phyloP scores from a whole-genome alignment of 495 filamentous ascomycete species.

The Podospora pseudocomata region DNA sequence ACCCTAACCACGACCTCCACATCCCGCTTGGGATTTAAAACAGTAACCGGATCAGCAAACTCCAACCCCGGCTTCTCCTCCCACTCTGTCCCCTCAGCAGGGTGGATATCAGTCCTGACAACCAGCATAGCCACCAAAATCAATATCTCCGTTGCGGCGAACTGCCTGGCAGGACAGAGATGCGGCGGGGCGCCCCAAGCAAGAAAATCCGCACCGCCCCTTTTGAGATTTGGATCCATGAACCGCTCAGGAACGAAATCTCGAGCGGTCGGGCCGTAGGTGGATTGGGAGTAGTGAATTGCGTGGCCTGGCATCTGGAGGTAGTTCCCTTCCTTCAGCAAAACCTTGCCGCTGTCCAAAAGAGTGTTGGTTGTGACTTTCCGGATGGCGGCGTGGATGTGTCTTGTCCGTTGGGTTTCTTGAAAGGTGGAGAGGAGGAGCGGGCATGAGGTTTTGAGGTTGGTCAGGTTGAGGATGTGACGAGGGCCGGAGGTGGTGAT shows the following conservation, averaged over 20 bases:
- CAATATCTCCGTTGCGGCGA: background rate
- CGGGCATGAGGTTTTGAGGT: background rate
- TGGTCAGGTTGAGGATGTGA: background rate
- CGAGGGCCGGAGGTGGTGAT: background rate
- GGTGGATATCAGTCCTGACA: background rate
- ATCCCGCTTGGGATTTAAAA: background rate
- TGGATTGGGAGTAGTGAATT: background rate
- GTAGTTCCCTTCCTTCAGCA: background rate
- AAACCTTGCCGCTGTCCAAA: background rate
- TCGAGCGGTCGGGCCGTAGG: background rate
- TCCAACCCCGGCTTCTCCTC: background rate
- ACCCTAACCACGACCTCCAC: background rate
- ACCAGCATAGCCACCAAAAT: background rate
- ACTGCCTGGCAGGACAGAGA: background rate
- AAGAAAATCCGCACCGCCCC: background rate
- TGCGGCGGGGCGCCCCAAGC: background rate
- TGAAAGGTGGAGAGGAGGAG: background rate
- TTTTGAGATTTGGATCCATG: background rate
- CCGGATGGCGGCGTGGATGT: background rate
- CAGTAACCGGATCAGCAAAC: background rate
- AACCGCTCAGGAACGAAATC: background rate
- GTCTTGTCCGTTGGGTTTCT: background rate
- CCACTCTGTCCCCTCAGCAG: background rate
- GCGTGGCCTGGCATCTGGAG: background rate
- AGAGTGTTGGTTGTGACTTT: background rate